Evolutionary conservation across 1,139 yeast genomes (phyloP).

Genomic region (Saccharomyces pastorianus): DNA sequence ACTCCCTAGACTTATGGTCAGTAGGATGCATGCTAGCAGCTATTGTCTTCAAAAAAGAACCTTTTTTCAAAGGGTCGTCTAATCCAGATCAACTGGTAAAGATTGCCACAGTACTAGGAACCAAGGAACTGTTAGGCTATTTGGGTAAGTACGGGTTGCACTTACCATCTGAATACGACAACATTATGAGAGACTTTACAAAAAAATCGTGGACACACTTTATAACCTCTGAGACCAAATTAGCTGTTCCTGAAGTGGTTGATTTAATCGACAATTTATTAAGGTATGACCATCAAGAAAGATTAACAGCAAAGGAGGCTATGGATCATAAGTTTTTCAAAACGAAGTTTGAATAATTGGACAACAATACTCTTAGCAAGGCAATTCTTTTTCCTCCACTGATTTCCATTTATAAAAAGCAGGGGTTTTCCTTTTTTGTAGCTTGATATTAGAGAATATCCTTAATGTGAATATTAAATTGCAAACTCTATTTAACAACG

Average conservation of each 20-base stretch:
- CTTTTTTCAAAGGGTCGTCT: conserved; percentile 71
- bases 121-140: conserved; percentile 55
- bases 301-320: conserved; percentile 71
- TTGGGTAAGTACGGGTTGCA: conserved; percentile 53
- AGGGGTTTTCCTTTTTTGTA: background rate
- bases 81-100: conserved; percentile 75
- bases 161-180: conserved; percentile 59
- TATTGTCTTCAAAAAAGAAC: conserved; percentile 66
- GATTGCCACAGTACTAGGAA: conserved; percentile 69
- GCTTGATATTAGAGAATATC: background rate
- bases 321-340: conserved; percentile 50
- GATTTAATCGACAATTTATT: conserved; percentile 60
- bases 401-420: background rate
- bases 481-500: background rate
- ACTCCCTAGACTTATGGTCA: conserved; percentile 73
- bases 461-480: background rate
- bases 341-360: conserved; percentile 13
- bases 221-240: conserved; percentile 44
- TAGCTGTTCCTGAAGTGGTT: conserved; percentile 53
- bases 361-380: background rate
- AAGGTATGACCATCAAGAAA: conserved; percentile 63
- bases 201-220: conserved; percentile 63
- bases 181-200: conserved; percentile 54
- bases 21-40: conserved; percentile 78
- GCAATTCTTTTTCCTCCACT: background rate